A percentile compares a stretch with the other conserved stretches of the same genome.
These are phyloP conservation scores for Porogramme epimiltina DNA, from an alignment of 1,284 basidiomycete genomes.

Conservation along the genomic window DNA sequence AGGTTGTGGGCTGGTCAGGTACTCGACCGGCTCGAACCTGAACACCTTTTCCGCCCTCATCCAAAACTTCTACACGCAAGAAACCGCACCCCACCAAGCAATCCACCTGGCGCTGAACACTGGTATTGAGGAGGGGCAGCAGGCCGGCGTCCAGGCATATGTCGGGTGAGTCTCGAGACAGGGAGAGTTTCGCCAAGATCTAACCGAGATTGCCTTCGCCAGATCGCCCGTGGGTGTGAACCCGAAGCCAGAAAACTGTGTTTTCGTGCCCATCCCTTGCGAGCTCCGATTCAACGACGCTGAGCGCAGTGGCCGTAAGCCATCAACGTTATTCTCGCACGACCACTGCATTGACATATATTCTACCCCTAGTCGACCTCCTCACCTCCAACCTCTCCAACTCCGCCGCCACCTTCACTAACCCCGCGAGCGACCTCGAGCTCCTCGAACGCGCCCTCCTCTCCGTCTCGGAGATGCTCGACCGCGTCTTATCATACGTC, in stretches of 20 bases:
- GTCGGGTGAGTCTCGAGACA: slow-evolving; percentile 62
- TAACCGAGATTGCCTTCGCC: slow-evolving; percentile 10
- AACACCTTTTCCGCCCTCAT: slow-evolving; percentile 98
- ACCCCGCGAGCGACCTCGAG: slow-evolving; percentile 63
- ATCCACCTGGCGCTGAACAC: slow-evolving; percentile 95
- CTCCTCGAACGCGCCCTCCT: slow-evolving; percentile 74
- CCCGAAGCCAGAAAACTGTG: slow-evolving; percentile 90
- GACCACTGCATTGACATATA: not conserved
- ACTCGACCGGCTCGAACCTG: slow-evolving; percentile 87
- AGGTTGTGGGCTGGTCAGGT: slow-evolving; percentile 53
- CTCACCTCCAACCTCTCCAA: slow-evolving; percentile 49
- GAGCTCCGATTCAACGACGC: slow-evolving; percentile 80
- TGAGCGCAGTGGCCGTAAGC: slow-evolving; percentile 83
- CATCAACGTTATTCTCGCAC: not conserved
- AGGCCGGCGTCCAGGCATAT: slow-evolving; percentile 87
- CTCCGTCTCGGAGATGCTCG: slow-evolving; percentile 77
- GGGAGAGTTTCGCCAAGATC: not conserved
- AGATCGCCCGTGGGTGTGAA: slow-evolving; percentile 84
- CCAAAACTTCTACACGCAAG: slow-evolving; percentile 97
- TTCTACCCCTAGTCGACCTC: slow-evolving; percentile 67
- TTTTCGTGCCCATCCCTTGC: slow-evolving; percentile 88
- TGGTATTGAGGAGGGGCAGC: slow-evolving; percentile 68
- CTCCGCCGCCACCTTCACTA: slow-evolving; percentile 43
- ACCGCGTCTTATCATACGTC: slow-evolving; percentile 88
- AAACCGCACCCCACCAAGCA: slow-evolving; percentile 87